phyloP scores from a whole-genome alignment of 2,329 filamentous ascomycete species.

The Pseudogymnoascus sp. region DNA sequence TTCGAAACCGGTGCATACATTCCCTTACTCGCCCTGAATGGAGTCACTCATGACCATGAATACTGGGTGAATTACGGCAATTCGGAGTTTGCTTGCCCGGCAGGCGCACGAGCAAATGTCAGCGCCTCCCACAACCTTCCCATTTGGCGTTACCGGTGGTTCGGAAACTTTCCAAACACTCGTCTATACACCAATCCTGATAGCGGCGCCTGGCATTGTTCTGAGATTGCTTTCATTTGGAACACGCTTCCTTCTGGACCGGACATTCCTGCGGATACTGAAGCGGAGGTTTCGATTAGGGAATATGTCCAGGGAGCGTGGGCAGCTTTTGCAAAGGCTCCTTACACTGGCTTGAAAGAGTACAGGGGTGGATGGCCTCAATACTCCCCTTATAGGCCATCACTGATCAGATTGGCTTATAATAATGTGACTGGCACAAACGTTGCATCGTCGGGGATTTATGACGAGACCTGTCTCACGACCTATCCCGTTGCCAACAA shows the following conservation, averaged over 20 bases:
- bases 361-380: slow-evolving; percentile 28
- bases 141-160: slow-evolving; percentile 34
- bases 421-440: slow-evolving; percentile 26
- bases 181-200: slow-evolving; percentile 22
- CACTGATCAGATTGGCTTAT: slow-evolving; percentile 26
- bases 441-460: slow-evolving; percentile 21
- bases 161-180: slow-evolving; percentile 32
- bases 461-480: slow-evolving; percentile 22
- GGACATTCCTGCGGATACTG: slow-evolving; percentile 20
- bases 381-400: slow-evolving; percentile 20
- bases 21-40: slow-evolving; percentile 1
- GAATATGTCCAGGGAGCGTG: slow-evolving; percentile 33
- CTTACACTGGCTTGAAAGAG: slow-evolving; percentile 27
- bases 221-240: slow-evolving; percentile 31
- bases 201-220: slow-evolving; percentile 30
- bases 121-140: slow-evolving; percentile 24
- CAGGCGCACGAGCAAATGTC: slow-evolving; percentile 24
- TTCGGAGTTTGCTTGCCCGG: slow-evolving; percentile 22
- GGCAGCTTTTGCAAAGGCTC: slow-evolving; percentile 35
- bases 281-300: slow-evolving; percentile 26
- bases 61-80: slow-evolving; percentile 10
- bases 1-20: slow-evolving; percentile 26
- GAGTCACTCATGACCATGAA: slow-evolving; percentile 12
- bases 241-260: slow-evolving; percentile 21
- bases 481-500: background rate